Evolutionary conservation across 129 eudicot species (phyloP), one percentile per base, ranked within the genome.

Genomic region (Cynara cardunculus): DNA sequence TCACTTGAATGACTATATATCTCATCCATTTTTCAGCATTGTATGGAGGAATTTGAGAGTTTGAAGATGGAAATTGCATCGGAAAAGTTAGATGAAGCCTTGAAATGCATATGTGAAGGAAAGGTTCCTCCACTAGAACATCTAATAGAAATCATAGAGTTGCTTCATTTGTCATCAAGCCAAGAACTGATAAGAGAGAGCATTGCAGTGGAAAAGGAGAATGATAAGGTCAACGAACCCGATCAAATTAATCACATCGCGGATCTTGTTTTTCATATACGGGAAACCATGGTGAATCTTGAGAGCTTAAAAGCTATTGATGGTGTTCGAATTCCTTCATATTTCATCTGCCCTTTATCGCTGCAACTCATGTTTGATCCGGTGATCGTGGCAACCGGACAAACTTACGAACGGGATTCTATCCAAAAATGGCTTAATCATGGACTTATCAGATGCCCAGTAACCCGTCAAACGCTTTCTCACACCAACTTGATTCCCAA

Each of bases 321-420:
- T 31, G 92, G 94, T 19, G 85, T 89, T 73, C 69, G 85, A 46
- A 80, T 92, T 75, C 99, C 99, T 72, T 84, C 91, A 53, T 89
- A 90, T 82, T 95, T 90, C 82, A 87, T 85, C 61, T 95, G 99
- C 80, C 97, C 99, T 4, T 84, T 95, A 73, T 90, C 99, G 64
- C 78, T 90, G 64, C 89, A 93, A 56, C 88, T 95, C 81, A 95
- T 95, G 99, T 82, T 71, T 22, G 97, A 95, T 75, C 97, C 99
- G 0, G 97, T 95, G n/a, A 95, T 95, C 39, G 90, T 95, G 88
- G 94, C 97, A 84, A 79, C 97, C 4, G 99, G 99, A 59, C 99
- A 95, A 88, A 95, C 99, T 65, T 95, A 86, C 49, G 97, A 95
- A 72, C 84, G 92, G 62, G 84, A 87, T 65, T 85, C 94, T 24